phyloP scores from a whole-genome alignment of 192 early-diverging fungal species.

The Coemansia sp. region DNA sequence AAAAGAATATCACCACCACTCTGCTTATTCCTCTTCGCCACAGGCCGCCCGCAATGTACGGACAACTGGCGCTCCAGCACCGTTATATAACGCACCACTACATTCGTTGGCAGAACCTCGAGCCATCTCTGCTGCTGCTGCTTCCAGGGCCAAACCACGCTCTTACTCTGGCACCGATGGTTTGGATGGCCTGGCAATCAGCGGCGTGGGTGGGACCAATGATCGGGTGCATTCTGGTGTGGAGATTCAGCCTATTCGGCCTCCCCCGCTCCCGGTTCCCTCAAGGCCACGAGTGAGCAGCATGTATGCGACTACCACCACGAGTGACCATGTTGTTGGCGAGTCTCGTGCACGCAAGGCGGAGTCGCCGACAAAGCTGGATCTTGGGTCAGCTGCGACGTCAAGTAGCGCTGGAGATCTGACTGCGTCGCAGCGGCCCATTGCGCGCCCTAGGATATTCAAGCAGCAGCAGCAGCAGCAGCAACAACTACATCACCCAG shows the following conservation, averaged over 20 bases:
- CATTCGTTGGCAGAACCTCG: neutral
- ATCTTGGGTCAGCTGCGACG: neutral
- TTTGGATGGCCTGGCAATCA: neutral
- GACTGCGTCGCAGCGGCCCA: neutral
- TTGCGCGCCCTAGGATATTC: constrained; percentile 11
- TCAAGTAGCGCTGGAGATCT: neutral
- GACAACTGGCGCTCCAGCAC: neutral
- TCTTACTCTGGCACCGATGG: constrained; percentile 28
- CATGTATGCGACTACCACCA: constrained; percentile 22
- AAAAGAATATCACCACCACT: neutral
- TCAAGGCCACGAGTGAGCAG: constrained; percentile 34
- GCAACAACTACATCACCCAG: constrained; percentile 9
- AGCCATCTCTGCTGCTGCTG: neutral
- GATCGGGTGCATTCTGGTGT: neutral
- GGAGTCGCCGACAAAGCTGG: constrained; percentile 8
- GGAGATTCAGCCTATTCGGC: neutral
- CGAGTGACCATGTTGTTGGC: neutral
- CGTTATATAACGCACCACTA: neutral
- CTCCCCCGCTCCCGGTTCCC: constrained; percentile 3
- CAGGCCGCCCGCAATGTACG: neutral
- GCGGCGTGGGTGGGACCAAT: neutral
- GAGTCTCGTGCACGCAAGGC: constrained; percentile 10
- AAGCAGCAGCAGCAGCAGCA: constrained; percentile 14
- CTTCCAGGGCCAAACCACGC: constrained; percentile 30
- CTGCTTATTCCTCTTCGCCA: neutral